Conservation (phyloP, 257 asterid species). For the Solanum lycopersicoides region DNA sequence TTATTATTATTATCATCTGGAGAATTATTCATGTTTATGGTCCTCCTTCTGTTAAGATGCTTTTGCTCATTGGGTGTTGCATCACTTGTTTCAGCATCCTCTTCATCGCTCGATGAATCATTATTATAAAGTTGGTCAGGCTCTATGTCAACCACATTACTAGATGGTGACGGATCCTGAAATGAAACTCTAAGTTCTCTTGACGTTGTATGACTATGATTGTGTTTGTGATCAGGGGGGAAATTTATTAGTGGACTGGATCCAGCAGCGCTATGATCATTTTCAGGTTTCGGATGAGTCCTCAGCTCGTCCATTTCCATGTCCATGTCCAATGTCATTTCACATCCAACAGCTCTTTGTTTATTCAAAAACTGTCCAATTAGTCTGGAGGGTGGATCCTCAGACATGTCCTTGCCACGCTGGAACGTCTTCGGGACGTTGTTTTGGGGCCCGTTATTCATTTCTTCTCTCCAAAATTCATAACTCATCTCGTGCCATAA, state of each 20-base stretch:
- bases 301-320: conserved; percentile 59
- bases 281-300: background rate
- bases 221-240: background rate
- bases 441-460: background rate
- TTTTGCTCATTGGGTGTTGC: background rate
- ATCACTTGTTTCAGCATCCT: background rate
- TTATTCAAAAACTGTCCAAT: conserved; percentile 50
- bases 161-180: conserved; percentile 1
- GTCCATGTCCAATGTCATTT: conserved; percentile 51
- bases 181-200: conserved; percentile 29
- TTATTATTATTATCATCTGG: background rate
- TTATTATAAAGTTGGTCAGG: conserved; percentile 15
- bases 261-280: background rate
- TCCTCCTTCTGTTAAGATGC: conserved; percentile 18
- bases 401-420: conserved; percentile 5
- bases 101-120: conserved; percentile 28
- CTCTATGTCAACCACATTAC: conserved; percentile 22
- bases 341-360: conserved; percentile 49
- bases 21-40: background rate
- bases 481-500: conserved; percentile 29
- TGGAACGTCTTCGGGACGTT: background rate
- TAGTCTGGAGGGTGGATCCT: conserved; percentile 53
- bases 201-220: conserved; percentile 3
- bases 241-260: background rate
- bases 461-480: conserved; percentile 34